Base-by-base conservation (phyloP, 2,329 filamentous ascomycete genomes). In the Clarireedia hainanense region DNA sequence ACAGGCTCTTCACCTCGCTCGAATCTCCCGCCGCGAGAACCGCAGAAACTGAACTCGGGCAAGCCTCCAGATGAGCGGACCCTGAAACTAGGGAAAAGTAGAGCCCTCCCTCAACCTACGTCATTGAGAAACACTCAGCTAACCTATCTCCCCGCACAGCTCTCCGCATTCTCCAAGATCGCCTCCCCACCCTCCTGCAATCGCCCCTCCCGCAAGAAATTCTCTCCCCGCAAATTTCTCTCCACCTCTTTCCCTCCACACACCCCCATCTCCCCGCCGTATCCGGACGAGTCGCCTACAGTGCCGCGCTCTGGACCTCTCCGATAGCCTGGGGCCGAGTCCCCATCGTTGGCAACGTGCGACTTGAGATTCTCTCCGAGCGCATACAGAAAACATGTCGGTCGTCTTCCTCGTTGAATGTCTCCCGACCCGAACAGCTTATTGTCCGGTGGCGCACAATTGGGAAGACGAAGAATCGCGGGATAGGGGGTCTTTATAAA, bases 301-400 rank as follows among this genome's bases (percentile, higher is more conserved):
- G 88, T 37, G 92, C 94, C 17, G 94, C 94, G 2, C 77, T 99
- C 39, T 97, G 91, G 91, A 96, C 94, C 0, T 91, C 91, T 0
- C 94, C 94, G 0, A 86, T 99, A 51, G 92, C 91, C 30, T 99
- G 94, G 94, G 95, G 95, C 66, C 84, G 89, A 27, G 80, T 99
- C 1, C 94, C 94, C 2, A 82, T 97, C 20, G 80, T 96, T 34
- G 91, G 92, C 62, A 95, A 96, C 66, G 89, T 96, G 46, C 85
- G 84, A 63, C 80, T 99, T 10, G 84, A 89, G 64, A 94, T 99
- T 52, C 72, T 95, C 17, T 92, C 89, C 12, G 91, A 96, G 75
- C 88, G 92, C 64, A 94, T 99, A 80, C 73, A 74, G 2, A 50
- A 46, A 47, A 34, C 30, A 14, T 34, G 10, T 34, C 30, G 30